Conservation (phyloP, 345 rosid species). For the Salix exigua region DNA sequence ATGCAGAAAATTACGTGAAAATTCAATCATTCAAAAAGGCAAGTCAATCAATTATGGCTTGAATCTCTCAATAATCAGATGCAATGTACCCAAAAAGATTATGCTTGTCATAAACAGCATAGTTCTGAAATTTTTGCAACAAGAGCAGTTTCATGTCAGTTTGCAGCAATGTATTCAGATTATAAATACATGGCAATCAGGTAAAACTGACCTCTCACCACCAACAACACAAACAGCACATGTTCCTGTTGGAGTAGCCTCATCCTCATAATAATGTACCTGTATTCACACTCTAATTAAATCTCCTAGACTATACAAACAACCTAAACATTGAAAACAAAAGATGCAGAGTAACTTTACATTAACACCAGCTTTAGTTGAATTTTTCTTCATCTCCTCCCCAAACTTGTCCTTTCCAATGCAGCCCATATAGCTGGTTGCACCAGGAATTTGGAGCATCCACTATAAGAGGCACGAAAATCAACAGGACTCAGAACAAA, state of each 20-base stretch:
- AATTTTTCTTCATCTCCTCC: conserved; percentile 87
- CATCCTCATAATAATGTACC: conserved; percentile 90
- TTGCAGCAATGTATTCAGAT: not conserved
- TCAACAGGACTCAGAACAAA: not conserved
- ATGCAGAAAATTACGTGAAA: not conserved
- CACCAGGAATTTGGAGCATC: conserved; percentile 96
- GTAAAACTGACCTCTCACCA: conserved; percentile 78
- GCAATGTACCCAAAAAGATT: not conserved
- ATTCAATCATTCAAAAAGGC: not conserved
- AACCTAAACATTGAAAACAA: not conserved
- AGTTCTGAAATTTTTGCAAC: not conserved
- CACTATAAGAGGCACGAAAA: conserved; percentile 44
- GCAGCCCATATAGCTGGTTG: conserved; percentile 85
- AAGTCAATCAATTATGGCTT: not conserved
- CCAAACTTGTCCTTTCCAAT: conserved; percentile 95
- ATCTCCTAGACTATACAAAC: not conserved
- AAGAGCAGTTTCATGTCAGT: not conserved
- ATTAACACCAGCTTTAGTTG: conserved; percentile 70
- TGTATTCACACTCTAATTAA: conserved; percentile 15
- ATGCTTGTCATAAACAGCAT: not conserved
- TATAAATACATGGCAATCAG: not conserved
- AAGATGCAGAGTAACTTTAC: conserved; percentile 33
- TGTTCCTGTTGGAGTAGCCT: conserved; percentile 75
- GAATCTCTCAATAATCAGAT: not conserved
- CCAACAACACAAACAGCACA: conserved; percentile 95